A percentile compares a stretch with the other conserved stretches of the same genome.
Conservation (phyloP, 148 eudicot species). For the Rhododendron vialii region DNA sequence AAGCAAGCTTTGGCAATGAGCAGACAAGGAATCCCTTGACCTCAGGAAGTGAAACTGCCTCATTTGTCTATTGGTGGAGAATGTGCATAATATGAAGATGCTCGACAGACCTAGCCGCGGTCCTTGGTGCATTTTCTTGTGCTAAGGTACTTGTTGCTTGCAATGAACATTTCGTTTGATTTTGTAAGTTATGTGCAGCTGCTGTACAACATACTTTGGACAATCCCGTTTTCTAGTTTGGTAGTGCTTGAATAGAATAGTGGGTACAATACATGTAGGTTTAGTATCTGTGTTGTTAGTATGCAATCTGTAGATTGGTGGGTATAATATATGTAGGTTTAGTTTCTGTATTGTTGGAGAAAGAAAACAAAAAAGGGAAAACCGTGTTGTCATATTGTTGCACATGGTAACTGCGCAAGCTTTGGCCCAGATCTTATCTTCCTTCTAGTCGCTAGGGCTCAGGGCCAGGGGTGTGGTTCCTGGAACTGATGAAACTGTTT, state of each 20-base stretch:
- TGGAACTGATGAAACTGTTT: slow-evolving; percentile 1
- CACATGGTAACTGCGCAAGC: not conserved
- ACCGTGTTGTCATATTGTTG: not conserved
- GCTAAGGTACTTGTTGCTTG: slow-evolving; percentile 12
- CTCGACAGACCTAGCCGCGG: slow-evolving; percentile 2
- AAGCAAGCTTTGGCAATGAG: slow-evolving; percentile 5
- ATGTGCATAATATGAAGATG: slow-evolving; percentile 13
- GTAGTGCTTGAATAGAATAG: slow-evolving; percentile 17
- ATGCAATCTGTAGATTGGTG: not conserved
- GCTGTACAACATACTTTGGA: slow-evolving; percentile 11
- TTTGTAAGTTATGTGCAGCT: slow-evolving; percentile 37
- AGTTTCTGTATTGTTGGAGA: slow-evolving; percentile 6
- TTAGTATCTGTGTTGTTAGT: slow-evolving; percentile 21
- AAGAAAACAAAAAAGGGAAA: not conserved
- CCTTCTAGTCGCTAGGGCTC: not conserved
- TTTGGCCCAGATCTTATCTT: slow-evolving; percentile 1
- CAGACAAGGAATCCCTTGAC: not conserved
- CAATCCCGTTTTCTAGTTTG: slow-evolving; percentile 20
- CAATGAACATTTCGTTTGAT: slow-evolving; percentile 13
- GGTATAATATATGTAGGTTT: not conserved
- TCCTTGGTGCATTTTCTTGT: slow-evolving; percentile 18
- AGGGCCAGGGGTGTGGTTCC: not conserved
- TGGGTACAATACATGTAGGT: slow-evolving; percentile 15
- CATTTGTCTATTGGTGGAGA: not conserved
- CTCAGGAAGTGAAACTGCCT: slow-evolving; percentile 10